These are phyloP conservation scores for Linderniella brevidens DNA, from an alignment of 257 asterid species.

Conservation along the genomic window DNA sequence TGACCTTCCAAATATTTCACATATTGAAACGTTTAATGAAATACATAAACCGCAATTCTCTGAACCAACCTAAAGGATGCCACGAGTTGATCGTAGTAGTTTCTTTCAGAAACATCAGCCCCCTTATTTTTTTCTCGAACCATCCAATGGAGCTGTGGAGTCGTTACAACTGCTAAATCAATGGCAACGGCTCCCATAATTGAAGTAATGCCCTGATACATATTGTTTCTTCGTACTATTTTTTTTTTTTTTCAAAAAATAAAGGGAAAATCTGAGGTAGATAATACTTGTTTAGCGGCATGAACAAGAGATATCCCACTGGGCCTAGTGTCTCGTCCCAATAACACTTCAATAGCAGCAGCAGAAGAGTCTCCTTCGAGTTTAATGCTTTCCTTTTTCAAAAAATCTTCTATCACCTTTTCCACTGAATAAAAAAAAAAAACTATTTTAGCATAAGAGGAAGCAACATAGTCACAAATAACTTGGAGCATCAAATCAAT, in stretches of 20 bases:
- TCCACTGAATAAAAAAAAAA: too few species aligned
- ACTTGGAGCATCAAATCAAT: too few species aligned
- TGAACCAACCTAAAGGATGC: constrained; percentile 53
- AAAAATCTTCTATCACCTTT: constrained; percentile 63
- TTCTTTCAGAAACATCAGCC: constrained; percentile 45
- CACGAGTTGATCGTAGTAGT: constrained; percentile 52
- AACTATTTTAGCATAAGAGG: too few species aligned
- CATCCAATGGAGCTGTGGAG: constrained; percentile 98
- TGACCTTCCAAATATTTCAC: too few species aligned
- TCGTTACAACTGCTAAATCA: constrained; percentile 68
- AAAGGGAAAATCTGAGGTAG: constrained; percentile 4
- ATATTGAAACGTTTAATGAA: too few species aligned
- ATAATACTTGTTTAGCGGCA: constrained; percentile 59
- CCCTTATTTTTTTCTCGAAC: constrained; percentile 71
- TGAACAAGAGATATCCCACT: constrained; percentile 64
- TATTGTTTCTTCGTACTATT: too few species aligned
- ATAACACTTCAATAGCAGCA: constrained; percentile 30
- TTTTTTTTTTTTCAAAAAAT: neutral
- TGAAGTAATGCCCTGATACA: constrained; percentile 46
- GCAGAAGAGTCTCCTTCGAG: constrained; percentile 36
- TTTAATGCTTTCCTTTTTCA: constrained; percentile 36
- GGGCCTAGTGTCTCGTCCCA: constrained; percentile 95
- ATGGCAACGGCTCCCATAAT: constrained; percentile 39
- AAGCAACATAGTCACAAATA: too few species aligned
- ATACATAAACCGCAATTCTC: neutral